Conservation (phyloP, 192 early-diverging fungal genomes). For the Coemansia biformis region DNA sequence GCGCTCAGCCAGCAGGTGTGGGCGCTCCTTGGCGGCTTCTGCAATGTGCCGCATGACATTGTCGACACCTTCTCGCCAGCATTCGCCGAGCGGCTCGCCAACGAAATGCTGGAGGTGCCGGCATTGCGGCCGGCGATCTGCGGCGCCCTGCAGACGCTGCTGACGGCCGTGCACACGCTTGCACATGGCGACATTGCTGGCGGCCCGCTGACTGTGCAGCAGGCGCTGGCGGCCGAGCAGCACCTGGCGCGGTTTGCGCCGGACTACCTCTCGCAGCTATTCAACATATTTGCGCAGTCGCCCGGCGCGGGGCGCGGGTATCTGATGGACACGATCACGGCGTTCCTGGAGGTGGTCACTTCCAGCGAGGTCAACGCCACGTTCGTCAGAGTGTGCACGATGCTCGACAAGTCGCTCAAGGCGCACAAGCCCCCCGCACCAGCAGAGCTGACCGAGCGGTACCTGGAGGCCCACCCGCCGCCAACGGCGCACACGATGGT, state of each 20-base stretch:
- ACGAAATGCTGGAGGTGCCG: slow-evolving; percentile 66
- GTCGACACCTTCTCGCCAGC: slow-evolving; percentile 52
- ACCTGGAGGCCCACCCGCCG: slow-evolving; percentile 53
- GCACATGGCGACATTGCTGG: slow-evolving; percentile 20
- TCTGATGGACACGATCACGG: slow-evolving; percentile 62
- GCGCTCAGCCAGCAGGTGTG: slow-evolving; percentile 87
- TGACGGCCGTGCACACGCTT: slow-evolving; percentile 40
- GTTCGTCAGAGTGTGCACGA: slow-evolving; percentile 58
- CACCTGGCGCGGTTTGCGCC: slow-evolving; percentile 62
- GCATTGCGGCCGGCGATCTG: slow-evolving; percentile 76
- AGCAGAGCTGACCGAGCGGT: slow-evolving; percentile 49
- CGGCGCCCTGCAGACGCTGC: slow-evolving; percentile 62
- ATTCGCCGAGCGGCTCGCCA: slow-evolving; percentile 69
- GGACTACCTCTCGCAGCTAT: slow-evolving; percentile 69
- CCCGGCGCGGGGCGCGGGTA: slow-evolving; percentile 60
- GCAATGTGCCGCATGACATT: slow-evolving; percentile 77
- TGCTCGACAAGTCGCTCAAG: slow-evolving; percentile 57
- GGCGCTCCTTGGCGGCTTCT: slow-evolving; percentile 79
- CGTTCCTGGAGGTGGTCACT: slow-evolving; percentile 60
- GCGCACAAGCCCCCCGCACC: slow-evolving; percentile 50
- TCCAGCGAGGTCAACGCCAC: slow-evolving; percentile 58
- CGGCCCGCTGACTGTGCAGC: slow-evolving; percentile 47
- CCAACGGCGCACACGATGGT: slow-evolving; percentile 82
- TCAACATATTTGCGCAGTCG: slow-evolving; percentile 71
- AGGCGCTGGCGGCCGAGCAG: slow-evolving; percentile 54